Percentiles rank a stretch among this genome's conserved stretches.
phyloP scores from a whole-genome alignment of 192 early-diverging fungal genomes.

The Pilobolus umbonatus region DNA sequence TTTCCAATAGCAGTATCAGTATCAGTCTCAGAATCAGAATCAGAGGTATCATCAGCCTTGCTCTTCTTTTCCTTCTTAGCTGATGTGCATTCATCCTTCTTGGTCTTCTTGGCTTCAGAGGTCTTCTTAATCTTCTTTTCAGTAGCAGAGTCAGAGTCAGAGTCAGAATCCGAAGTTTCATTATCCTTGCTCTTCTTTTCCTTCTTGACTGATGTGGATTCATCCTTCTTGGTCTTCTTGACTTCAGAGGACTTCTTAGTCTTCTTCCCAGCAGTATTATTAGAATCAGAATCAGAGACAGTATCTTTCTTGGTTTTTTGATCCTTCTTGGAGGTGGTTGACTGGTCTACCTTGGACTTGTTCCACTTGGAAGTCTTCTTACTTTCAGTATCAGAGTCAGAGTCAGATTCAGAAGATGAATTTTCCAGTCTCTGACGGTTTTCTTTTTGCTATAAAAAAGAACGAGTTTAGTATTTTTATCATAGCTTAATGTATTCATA shows the following conservation, averaged over 20 bases:
- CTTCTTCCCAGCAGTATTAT: background rate
- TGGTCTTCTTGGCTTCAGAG: background rate
- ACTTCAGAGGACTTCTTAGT: background rate
- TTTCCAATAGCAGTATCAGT: background rate
- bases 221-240: background rate
- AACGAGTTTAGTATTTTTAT: background rate
- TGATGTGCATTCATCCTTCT: no score
- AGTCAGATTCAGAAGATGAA: background rate
- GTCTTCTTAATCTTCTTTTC: background rate
- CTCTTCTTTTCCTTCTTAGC: no score
- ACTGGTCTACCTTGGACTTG: background rate
- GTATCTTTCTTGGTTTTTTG: no score
- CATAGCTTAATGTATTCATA: background rate
- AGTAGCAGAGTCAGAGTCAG: no score
- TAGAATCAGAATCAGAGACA: background rate
- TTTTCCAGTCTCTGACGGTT: background rate
- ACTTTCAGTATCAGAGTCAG: no score
- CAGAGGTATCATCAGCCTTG: no score
- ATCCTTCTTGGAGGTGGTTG: no score
- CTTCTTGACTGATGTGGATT: background rate
- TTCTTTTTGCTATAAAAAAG: background rate
- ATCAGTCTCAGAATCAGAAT: background rate
- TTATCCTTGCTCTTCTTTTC: background rate
- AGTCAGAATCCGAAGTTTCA: background rate
- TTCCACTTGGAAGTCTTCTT: background rate